Base-by-base conservation (phyloP, 352 stramenopile species). In the Pythium rishiriense region DNA sequence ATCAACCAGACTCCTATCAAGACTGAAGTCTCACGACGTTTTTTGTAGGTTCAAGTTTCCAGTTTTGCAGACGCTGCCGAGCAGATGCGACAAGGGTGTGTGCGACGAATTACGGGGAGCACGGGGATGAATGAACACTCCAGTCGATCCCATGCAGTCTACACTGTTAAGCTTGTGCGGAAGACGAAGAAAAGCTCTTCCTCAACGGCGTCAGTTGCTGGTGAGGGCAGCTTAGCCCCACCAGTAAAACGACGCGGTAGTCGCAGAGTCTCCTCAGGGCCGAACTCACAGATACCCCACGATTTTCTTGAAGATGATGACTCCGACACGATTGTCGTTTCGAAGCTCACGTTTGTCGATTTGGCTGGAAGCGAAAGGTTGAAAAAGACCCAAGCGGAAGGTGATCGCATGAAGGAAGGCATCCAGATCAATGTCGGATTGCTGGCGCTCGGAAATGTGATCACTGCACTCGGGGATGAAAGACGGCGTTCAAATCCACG, bases 381-480 rank as follows among this genome's bases (percentile, higher is more conserved):
- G 1, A 96, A 96, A 62, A 90, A 88, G 59, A 96, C 87, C 2
- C 81, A 82, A 52, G 86, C 87, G 12, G 87, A 92, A 66, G 87
- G 87, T 22, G 83, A 79, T 50, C 74, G 87, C 1, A 96, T 96
- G 87, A 96, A 94, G 64, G 87, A 96, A 62, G 87, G 87, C 0
- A 96, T 96, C 48, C 85, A 96, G 63, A 96, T 96, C 54, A 96
- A 96, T 31, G 83, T 94, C 4, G 87, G 87, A 10, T 56, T 96
- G 5, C 72, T 96, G 5, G 87, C 87, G 19, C 69, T 96, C 0
- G 87, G 87, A 24, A 96, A 96, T 50, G 87, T 96, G 12, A 96
- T 96, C 37, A 96, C 93, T 37, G 87, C 87, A 3, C 75, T 96
- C 5, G 85, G 85, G 12, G 87, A 93, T 46, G 87, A 94, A 31